Evolutionary conservation across 495 filamentous ascomycete species (phyloP).

Genomic region (Gamarada debralockiae): DNA sequence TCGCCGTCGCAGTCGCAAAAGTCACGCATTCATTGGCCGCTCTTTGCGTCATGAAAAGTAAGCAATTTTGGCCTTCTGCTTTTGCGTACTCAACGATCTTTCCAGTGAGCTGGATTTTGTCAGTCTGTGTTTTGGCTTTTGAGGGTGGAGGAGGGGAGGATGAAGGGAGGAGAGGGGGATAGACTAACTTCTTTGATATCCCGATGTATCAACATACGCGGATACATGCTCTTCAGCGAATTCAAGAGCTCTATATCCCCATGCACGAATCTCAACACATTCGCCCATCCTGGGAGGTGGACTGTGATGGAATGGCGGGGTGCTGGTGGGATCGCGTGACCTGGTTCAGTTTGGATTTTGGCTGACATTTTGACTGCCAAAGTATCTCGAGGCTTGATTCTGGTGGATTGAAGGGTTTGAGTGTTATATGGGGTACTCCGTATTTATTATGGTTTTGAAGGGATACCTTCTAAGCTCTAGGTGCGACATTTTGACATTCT

Average conservation of each 20-base stretch:
- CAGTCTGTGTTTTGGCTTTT: background rate
- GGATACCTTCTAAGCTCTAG: no score
- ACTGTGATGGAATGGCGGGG: conserved; percentile 36
- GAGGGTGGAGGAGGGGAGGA: background rate
- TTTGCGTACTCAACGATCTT: conserved; percentile 23
- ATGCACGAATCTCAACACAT: conserved; percentile 25
- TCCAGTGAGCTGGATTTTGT: conserved; percentile 24
- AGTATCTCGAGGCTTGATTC: conserved; percentile 16
- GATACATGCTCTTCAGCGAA: conserved; percentile 35
- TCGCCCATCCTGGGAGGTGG: conserved; percentile 32
- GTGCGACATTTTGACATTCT: no score
- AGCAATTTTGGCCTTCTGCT: conserved; percentile 24
- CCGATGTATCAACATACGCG: conserved; percentile 34
- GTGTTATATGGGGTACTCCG: no score
- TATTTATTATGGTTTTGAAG: no score
- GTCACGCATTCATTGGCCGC: conserved; percentile 18
- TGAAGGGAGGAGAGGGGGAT: background rate
- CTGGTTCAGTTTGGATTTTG: conserved; percentile 30
- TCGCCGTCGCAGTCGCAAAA: conserved; percentile 23
- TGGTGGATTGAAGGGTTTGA: no score
- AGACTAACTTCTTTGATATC: conserved; percentile 22
- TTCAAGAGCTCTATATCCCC: conserved; percentile 28
- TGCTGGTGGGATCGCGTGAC: conserved; percentile 38
- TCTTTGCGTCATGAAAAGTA: conserved; percentile 28
- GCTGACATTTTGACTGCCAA: conserved; percentile 25